Evolutionary conservation across 1,139 yeast genomes (phyloP), one percentile per base, ranked within the genome.

Genomic region (Saccharomyces hybrid): DNA sequence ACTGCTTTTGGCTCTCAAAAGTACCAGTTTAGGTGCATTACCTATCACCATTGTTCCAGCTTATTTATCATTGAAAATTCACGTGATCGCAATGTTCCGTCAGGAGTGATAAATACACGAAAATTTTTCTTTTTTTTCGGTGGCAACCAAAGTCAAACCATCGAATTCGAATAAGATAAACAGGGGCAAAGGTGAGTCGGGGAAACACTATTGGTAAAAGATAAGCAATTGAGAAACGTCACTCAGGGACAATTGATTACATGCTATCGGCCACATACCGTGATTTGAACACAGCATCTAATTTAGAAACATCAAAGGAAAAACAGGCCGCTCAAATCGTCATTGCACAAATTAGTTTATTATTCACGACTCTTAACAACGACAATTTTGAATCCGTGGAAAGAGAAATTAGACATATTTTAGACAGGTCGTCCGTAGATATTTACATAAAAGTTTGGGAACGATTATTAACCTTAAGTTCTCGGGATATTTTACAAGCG

Each of bases 371-470:
- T 29, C 52, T 64, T 28, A 55, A 59, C 34, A 55, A 58, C 28
- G 54, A 56, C 14, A 65, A 61, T 51, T 64, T 57, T 51, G 48
- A 41, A 23, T 53, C 54, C n/a, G 50, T 57, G 31, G 59, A 62
- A 50, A 55, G 52, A 27, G 60, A 61, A 46, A 63, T 67, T 41
- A 48, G 56, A 42, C 57, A 53, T 49, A 48, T 65, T 23, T 49
- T 64, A 48, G 61, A 61, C 42, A 60, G 59, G 46, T 64, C 69
- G 5, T 52, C 61, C 16, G 49, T 49, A 23, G 32, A 51, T 32
- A 60, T 61, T 20, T 57, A 62, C 51, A 52, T 63, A 46, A 60
- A 56, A 48, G 64, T 61, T 57, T 66, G 68, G 69, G 58, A 57
- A 44, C 62, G 57, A 53, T 55, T 65, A 44, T 46, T 67, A 46